These are phyloP conservation scores for Dothiorella sarmentorum DNA, from an alignment of 2,329 filamentous ascomycete species.

Conservation along the genomic window DNA sequence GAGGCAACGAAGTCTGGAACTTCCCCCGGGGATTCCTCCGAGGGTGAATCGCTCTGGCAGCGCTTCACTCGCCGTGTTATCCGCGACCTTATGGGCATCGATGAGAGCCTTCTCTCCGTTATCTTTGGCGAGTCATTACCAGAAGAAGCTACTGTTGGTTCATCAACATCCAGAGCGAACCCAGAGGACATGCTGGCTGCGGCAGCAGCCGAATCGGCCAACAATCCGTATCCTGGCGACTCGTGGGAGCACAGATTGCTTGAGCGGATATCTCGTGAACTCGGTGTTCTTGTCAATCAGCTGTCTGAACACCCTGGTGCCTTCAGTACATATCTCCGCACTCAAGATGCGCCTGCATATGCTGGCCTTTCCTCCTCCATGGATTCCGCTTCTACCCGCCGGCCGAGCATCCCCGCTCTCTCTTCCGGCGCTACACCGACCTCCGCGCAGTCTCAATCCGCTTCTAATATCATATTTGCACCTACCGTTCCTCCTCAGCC, in stretches of 20 bases:
- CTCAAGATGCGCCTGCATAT: constrained; percentile 63
- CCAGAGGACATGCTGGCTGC: constrained; percentile 25
- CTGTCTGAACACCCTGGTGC: constrained; percentile 83
- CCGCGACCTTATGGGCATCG: constrained; percentile 83
- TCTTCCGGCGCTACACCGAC: constrained; percentile 24
- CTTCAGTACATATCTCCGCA: constrained; percentile 73
- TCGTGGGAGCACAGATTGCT: constrained; percentile 75
- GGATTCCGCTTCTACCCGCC: constrained; percentile 16
- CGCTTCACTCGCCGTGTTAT: constrained; percentile 83
- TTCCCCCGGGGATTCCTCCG: constrained; percentile 41
- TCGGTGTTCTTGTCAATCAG: constrained; percentile 78
- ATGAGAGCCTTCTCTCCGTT: constrained; percentile 78
- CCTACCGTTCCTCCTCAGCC: constrained; percentile 44
- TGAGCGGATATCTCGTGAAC: constrained; percentile 79
- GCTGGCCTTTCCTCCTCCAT: constrained; percentile 58
- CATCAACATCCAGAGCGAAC: constrained; percentile 1
- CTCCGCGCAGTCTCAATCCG: constrained; percentile 15
- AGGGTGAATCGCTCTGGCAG: constrained; percentile 70
- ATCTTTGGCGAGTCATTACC: constrained; percentile 80
- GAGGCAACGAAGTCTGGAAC: constrained; percentile 24
- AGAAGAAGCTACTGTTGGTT: constrained; percentile 30
- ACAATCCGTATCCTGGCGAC: constrained; percentile 31
- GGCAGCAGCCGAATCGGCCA: constrained; percentile 27
- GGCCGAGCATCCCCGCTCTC: constrained; percentile 23
- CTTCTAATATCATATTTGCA: constrained; percentile 44